Base-by-base conservation (phyloP, 192 early-diverging fungal genomes). In the Linderina pennispora region DNA sequence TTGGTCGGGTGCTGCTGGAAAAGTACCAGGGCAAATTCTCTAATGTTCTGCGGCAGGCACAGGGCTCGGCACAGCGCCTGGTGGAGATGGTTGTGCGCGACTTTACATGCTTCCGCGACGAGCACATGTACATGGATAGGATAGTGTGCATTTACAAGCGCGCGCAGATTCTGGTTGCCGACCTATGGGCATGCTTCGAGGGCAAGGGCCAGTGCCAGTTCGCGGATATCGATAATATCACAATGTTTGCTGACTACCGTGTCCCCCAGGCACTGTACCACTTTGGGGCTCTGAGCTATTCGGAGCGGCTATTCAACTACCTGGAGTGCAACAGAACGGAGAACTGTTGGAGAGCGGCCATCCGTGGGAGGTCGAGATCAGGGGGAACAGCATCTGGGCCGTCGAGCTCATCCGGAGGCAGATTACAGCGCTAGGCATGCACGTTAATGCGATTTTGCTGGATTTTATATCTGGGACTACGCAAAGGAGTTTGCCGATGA, bases 171-270 rank as follows among this genome's bases (percentile, higher is more conserved):
- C 69, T 92, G 25, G 80, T 89, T 1, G 90, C 87, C 25, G 90
- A 92, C 51, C 49, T 89, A 15, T 92, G 89, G 90, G 87, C 85
- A 14, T 89, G 87, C 52, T 92, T 90, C 53, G 86, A 90, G 56
- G 85, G 84, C 25, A 20, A 61, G 38, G 55, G 60, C 0, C 47
- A 53, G 23, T 86, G 90, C 1, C 17, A 50, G 6, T 90, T 92
- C 53, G 36, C 69, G 19, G 86, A 89, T 46, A 89, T 92, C 62
- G 81, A 87, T 48, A 34, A 64, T 10, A 77, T 92, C 23, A 92
- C 90, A 10, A 92, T 92, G 86, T 92, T 92, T 84, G 90, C 90
- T 3, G 90, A 92, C 55, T 92, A 90, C 56, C 69, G 89, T n/a
- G 79, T 88, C 16, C 80, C 79, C 3, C 78, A 92, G 69, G 82